phyloP scores from a whole-genome alignment of 2,329 filamentous ascomycete genomes.

The Aspergillus fructus region DNA sequence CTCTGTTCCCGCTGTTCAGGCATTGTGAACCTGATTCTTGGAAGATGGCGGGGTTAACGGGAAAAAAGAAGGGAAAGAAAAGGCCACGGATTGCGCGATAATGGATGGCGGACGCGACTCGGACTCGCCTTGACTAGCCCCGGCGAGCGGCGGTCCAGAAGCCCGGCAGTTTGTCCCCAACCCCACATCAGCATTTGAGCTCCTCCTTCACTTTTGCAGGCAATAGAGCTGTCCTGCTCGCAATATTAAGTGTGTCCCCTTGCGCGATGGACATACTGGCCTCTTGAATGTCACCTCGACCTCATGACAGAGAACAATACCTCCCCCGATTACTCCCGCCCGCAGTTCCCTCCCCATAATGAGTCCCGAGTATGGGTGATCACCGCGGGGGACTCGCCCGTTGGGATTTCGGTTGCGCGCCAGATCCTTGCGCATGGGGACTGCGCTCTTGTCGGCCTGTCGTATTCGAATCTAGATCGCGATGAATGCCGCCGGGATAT shows the following conservation, averaged over 20 bases:
- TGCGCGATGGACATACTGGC: conserved; percentile 30
- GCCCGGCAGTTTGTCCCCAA: conserved; percentile 1
- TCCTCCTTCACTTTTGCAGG: neutral
- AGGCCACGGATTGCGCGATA: conserved; percentile 17
- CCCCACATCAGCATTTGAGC: conserved; percentile 4
- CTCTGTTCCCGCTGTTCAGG: conserved; percentile 40
- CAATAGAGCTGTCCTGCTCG: neutral
- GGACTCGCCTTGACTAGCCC: neutral
- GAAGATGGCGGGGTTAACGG: conserved; percentile 13
- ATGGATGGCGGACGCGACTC: conserved; percentile 1
- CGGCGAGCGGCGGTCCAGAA: conserved; percentile 7
- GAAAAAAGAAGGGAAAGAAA: conserved; percentile 14
- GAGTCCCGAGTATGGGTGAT: conserved; percentile 88
- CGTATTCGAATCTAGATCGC: conserved; percentile 72
- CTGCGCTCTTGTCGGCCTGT: conserved; percentile 80
- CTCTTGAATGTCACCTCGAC: conserved; percentile 22
- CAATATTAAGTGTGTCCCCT: neutral
- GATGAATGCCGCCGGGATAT: conserved; percentile 73
- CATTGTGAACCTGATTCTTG: conserved; percentile 30
- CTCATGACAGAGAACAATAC: conserved; percentile 38
- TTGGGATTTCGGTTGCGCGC: conserved; percentile 78
- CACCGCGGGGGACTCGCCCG: conserved; percentile 79
- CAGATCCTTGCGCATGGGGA: conserved; percentile 88
- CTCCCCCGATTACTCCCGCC: conserved; percentile 32
- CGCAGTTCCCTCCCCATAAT: conserved; percentile 60